A percentile compares a stretch with the other conserved stretches of the same genome.
These are phyloP conservation scores for Botrytis aclada DNA, from an alignment of 2,329 filamentous ascomycete species.

Conservation along the genomic window DNA sequence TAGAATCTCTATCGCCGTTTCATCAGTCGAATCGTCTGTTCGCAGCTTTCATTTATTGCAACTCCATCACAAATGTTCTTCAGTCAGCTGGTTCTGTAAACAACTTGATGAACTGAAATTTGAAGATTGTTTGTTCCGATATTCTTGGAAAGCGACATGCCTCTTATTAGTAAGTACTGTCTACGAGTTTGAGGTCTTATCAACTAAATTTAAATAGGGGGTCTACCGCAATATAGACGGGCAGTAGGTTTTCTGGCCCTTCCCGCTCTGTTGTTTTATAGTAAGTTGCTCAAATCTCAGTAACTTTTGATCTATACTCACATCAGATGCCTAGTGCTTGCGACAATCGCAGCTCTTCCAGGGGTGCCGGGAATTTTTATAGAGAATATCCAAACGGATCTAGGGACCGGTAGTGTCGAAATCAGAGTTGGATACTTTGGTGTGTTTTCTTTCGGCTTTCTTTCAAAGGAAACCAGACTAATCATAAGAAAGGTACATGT, in stretches of 20 bases:
- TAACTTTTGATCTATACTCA: background rate
- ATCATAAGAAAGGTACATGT: background rate
- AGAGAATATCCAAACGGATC: conserved; percentile 4
- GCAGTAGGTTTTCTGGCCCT: conserved; percentile 5
- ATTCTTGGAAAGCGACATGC: background rate
- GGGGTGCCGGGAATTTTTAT: conserved; percentile 13
- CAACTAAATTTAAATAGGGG: background rate
- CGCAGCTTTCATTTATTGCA: background rate
- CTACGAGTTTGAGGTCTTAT: background rate
- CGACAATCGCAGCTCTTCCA: background rate
- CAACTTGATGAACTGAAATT: background rate
- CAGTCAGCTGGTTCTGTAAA: background rate
- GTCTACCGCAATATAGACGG: conserved; percentile 14
- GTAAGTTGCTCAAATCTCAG: background rate
- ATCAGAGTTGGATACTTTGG: conserved; percentile 15
- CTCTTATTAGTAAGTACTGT: background rate
- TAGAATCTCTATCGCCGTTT: background rate
- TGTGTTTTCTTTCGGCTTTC: background rate
- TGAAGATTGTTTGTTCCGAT: background rate
- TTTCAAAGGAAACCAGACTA: accelerated
- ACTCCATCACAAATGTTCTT: background rate
- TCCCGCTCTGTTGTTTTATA: conserved; percentile 9
- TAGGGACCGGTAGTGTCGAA: background rate
- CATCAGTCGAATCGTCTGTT: background rate
- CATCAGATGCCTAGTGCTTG: background rate